A percentile compares a stretch with the other conserved stretches of the same genome.
phyloP scores from a whole-genome alignment of 2,329 filamentous ascomycete genomes.

The Phialophora macrospora region DNA sequence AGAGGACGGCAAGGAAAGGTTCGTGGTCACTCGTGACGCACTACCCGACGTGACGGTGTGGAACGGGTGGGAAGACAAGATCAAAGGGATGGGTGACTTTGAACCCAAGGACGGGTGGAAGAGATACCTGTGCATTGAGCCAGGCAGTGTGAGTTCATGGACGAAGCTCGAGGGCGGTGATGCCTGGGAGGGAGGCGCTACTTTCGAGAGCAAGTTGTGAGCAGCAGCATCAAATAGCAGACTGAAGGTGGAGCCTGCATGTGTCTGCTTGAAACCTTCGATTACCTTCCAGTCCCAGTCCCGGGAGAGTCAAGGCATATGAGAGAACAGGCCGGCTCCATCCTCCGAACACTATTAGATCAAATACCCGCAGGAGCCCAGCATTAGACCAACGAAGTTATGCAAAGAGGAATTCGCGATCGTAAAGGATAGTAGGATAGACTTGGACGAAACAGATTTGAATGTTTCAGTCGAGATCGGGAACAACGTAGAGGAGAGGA shows the following conservation, averaged over 20 bases:
- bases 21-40: conserved; percentile 80
- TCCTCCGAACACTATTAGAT: background rate
- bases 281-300: background rate
- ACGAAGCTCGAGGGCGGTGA: conserved; percentile 81
- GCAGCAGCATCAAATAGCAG: background rate
- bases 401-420: background rate
- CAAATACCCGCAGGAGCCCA: background rate
- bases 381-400: background rate
- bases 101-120: conserved; percentile 86
- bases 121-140: conserved; percentile 93
- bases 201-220: conserved; percentile 54
- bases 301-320: background rate
- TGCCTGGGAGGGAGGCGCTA: conserved; percentile 68
- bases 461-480: background rate
- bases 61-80: conserved; percentile 94
- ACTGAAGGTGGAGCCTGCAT: background rate
- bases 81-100: conserved; percentile 82
- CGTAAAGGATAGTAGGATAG: background rate
- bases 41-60: conserved; percentile 89
- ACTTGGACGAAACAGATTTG: background rate
- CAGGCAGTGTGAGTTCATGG: conserved; percentile 81
- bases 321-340: background rate
- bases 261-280: background rate
- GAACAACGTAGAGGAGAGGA: background rate
- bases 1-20: conserved; percentile 67